These are phyloP conservation scores for Lichtheimia hyalospora DNA, from an alignment of 371 early-diverging fungal genomes.

Conservation along the genomic window DNA sequence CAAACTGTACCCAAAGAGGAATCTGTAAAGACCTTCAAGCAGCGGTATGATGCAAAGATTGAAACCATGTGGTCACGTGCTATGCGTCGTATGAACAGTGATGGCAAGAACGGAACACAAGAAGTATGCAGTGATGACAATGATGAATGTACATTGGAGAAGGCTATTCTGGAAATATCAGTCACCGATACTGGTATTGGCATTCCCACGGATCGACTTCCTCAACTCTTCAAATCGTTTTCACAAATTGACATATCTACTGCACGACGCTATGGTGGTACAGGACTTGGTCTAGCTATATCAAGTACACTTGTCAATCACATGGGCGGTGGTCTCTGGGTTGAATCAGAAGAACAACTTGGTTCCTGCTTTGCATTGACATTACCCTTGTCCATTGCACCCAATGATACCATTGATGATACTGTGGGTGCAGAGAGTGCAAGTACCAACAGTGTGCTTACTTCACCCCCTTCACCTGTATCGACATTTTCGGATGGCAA, in stretches of 20 bases:
- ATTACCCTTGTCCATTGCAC: conserved; percentile 48
- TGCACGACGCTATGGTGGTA: conserved; percentile 57
- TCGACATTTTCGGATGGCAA: conserved; percentile 41
- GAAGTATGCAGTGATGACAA: conserved; percentile 15
- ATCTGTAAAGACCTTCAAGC: conserved; percentile 50
- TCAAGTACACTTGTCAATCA: conserved; percentile 58
- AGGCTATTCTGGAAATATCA: conserved; percentile 53
- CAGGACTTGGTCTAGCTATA: conserved; percentile 60
- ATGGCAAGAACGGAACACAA: not conserved
- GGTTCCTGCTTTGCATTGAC: conserved; percentile 60
- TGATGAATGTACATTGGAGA: conserved; percentile 32
- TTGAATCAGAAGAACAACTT: conserved; percentile 54
- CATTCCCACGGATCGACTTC: conserved; percentile 58
- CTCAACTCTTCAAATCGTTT: conserved; percentile 58
- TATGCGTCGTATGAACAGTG: conserved; percentile 13
- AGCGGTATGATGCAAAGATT: conserved; percentile 59
- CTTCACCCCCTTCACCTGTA: conserved; percentile 40
- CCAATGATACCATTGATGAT: conserved; percentile 2
- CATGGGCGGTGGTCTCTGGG: conserved; percentile 65
- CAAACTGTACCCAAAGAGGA: conserved; percentile 21
- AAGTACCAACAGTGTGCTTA: conserved; percentile 15
- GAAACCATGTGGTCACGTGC: conserved; percentile 36
- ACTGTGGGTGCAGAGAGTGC: conserved; percentile 17
- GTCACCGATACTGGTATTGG: conserved; percentile 63
- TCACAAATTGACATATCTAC: conserved; percentile 64